Percentiles rank a stretch among this genome's conserved stretches.
These are phyloP conservation scores for Annulohypoxylon stygium DNA, from an alignment of 495 filamentous ascomycete genomes.

Conservation along the genomic window DNA sequence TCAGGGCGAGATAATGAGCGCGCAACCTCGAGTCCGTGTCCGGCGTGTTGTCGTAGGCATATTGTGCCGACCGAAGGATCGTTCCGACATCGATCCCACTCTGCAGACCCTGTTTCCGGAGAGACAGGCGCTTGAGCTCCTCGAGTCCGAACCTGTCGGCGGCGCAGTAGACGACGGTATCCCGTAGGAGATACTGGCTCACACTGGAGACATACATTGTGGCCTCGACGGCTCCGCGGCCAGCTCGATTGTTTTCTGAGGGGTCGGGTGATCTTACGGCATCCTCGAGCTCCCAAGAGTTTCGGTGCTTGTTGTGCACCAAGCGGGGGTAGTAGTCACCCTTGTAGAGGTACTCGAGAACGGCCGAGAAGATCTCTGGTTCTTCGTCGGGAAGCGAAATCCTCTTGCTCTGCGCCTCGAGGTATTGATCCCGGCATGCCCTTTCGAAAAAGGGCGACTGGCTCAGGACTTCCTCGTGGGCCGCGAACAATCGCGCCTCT, in stretches of 20 bases:
- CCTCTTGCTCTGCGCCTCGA: slow-evolving; percentile 71
- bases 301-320: slow-evolving; percentile 73
- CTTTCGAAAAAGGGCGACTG: slow-evolving; percentile 83
- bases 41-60: slow-evolving; percentile 93
- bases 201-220: slow-evolving; percentile 77
- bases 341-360: slow-evolving; percentile 95
- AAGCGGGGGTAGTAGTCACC: slow-evolving; percentile 90
- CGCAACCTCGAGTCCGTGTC: slow-evolving; percentile 90
- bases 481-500: slow-evolving; percentile 89
- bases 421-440: slow-evolving; percentile 71
- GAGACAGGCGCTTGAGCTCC: slow-evolving; percentile 86
- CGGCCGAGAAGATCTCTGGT: slow-evolving; percentile 88
- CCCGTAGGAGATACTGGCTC: slow-evolving; percentile 79
- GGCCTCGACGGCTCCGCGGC: slow-evolving; percentile 74
- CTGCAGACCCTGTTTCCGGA: slow-evolving; percentile 94
- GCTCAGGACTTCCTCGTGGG: slow-evolving; percentile 87
- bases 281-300: slow-evolving; percentile 81
- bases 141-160: slow-evolving; percentile 88
- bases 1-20: slow-evolving; percentile 93
- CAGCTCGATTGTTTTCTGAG: slow-evolving; percentile 59
- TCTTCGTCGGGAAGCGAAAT: slow-evolving; percentile 87
- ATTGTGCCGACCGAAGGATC: slow-evolving; percentile 89
- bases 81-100: slow-evolving; percentile 84
- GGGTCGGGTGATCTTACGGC: slow-evolving; percentile 56
- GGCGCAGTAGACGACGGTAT: slow-evolving; percentile 92